Base-by-base conservation (phyloP, 345 rosid genomes). In the Eucalyptus caleyi region DNA sequence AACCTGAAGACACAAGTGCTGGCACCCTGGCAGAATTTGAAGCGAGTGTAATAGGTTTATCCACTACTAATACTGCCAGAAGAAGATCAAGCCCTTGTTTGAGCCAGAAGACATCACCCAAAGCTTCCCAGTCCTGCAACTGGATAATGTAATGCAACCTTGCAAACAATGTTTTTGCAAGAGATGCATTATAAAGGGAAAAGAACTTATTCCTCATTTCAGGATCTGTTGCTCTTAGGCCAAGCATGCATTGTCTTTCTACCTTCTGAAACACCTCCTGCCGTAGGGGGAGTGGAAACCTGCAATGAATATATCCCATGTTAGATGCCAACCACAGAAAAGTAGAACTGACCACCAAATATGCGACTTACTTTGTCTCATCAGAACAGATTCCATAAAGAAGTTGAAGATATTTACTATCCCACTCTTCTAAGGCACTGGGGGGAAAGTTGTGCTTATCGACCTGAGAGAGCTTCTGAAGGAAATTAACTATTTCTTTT, bases 61-160 rank as follows among this genome's bases (percentile, higher is more conserved):
- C 95, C 94, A 95, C 97, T 40, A 96, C 98, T 89, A 98, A 93
- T 88, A 97, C 94, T 72, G 99, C 98, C 83, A 98, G 93, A 89
- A 98, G 97, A 91, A 98, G 97, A 95, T 98, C 99, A 90, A 98
- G 98, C 80, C 99, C 99, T 89, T 98, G 99, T 93, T 98, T 98
- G 90, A 98, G 97, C 99, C 99, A 98, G 93, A 98, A 98, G 89
- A 98, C 99, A 93, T 98, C 99, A 90, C 97, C 96, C 91, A 97
- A 90, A 92, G 99, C 98, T 94, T 98, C 99, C 99, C 99, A 98
- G 47, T 98, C 99, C 94, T 98, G 99, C 90, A 92, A 13, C 91
- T 97, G 98, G 86, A 98, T 96, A 86, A 98, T 97, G 91, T 92
- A 97, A 72, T 98, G 99, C 94, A 98, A 90, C 92, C 99, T 95